phyloP scores from a whole-genome alignment of 257 asterid genomes.

The Gentiana dahurica region DNA sequence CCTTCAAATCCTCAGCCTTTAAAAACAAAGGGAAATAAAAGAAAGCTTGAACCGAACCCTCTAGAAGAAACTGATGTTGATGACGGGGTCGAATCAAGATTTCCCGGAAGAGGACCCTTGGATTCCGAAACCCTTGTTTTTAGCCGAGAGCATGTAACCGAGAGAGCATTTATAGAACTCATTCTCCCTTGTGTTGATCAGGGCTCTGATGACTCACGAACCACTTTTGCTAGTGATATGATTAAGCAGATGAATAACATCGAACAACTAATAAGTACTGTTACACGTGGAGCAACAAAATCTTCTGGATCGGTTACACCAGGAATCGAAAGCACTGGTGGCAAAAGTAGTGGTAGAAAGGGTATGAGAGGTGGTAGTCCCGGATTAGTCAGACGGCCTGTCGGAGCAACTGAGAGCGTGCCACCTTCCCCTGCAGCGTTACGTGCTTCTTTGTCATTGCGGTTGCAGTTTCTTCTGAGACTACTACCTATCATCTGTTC shows the following conservation, averaged over 20 bases:
- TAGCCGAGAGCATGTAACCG: slow-evolving; percentile 73
- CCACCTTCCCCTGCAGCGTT: slow-evolving; percentile 89
- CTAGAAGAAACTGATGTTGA: slow-evolving; percentile 98
- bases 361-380: slow-evolving; percentile 69
- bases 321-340: slow-evolving; percentile 61
- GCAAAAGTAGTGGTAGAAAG: slow-evolving; percentile 62
- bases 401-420: slow-evolving; percentile 51
- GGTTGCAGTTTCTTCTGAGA: slow-evolving; percentile 86
- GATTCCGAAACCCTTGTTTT: slow-evolving; percentile 51
- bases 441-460: slow-evolving; percentile 86
- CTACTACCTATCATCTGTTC: slow-evolving; percentile 76
- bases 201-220: slow-evolving; percentile 76
- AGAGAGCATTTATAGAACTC: slow-evolving; percentile 80
- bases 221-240: slow-evolving; percentile 84
- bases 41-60: slow-evolving; percentile 55
- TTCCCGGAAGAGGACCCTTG: slow-evolving; percentile 42
- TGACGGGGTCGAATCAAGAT: slow-evolving; percentile 46
- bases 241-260: slow-evolving; percentile 81
- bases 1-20: slow-evolving; percentile 25
- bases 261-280: slow-evolving; percentile 84
- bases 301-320: slow-evolving; percentile 35
- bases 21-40: slow-evolving; percentile 37
- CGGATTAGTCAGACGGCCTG: slow-evolving; percentile 56
- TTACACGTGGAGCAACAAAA: slow-evolving; percentile 75
- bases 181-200: slow-evolving; percentile 88